Evolutionary conservation across 225 moss, liverwort and hornwort genomes (phyloP), one percentile per base, ranked within the genome.

Genomic region (Pseudisothecium myosuroides): DNA sequence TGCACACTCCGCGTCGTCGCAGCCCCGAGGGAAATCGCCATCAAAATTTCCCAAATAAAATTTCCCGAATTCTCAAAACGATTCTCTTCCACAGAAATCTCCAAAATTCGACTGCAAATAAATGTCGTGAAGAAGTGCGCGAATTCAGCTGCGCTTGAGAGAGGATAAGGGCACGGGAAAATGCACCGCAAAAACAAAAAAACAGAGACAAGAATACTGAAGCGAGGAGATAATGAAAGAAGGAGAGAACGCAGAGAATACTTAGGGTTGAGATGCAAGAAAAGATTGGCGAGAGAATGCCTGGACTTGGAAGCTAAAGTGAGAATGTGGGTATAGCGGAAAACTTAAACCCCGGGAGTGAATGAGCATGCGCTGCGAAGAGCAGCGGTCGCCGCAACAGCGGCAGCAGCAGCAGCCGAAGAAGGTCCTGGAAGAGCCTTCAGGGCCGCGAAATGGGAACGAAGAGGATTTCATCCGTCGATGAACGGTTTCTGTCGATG

Each of bases 341-440:
- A 52, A 26, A 78, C 68, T 76, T 75, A 85, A 90, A 85, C 92
- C 89, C 81, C 85, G 87, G 26, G 39, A 20, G 68, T 20, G 39
- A 20, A 61, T 20, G 76, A 67, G 78, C 49, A 61, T 60, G 76
- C 63, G 76, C 86, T 86, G 86, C 86, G 49, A 62, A 41, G 85
- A 41, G 81, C 88, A 84, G 84, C 76, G 45, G 66, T 64, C 66
- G 89, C 68, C 68, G 84, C 68, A 59, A 60, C 84, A 67, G 84
- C 82, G 74, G 75, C 87, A 23, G 76, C 74, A 23, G 76, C 74
- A 50, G 61, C 47, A 28, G 80, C 69, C 10, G 31, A 49, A 77
- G 92, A 92, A 92, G 92, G 86, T 92, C 76, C 92, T 92, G 78
- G 92, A 90, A 92, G 92, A 60, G 88, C 24, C 56, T 63, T 88